These are phyloP conservation scores for Arctostaphylos glauca DNA, from an alignment of 148 eudicot species.

Conservation along the genomic window DNA sequence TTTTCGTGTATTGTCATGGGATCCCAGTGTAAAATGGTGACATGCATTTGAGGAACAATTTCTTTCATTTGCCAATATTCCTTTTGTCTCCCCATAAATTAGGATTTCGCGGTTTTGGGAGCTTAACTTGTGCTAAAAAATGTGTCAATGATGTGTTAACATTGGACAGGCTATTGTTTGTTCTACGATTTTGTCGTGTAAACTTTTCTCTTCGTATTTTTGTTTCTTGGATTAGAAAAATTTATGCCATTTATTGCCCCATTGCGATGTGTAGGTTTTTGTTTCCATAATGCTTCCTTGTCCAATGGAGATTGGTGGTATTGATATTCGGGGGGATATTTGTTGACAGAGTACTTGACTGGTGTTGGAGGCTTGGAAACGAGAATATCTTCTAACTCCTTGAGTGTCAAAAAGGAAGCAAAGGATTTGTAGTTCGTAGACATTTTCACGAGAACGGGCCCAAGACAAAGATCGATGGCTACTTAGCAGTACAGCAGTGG, in stretches of 20 bases:
- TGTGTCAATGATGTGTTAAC: background rate
- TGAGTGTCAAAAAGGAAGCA: background rate
- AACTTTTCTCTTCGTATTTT: background rate
- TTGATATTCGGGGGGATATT: background rate
- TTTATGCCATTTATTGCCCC: background rate
- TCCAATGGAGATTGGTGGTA: constrained; percentile 1
- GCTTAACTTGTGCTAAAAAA: background rate
- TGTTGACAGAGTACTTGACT: background rate
- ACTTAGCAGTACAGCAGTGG: background rate
- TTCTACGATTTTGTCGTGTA: background rate
- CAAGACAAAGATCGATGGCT: constrained; percentile 16
- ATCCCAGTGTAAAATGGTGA: background rate
- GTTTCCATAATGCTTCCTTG: background rate
- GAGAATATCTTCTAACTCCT: background rate
- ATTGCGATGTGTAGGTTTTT: background rate
- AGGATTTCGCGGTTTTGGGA: background rate
- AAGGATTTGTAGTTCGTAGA: background rate
- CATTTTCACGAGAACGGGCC: background rate
- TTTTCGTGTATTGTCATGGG: background rate
- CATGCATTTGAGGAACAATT: background rate
- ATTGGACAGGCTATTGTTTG: background rate
- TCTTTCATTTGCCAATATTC: background rate
- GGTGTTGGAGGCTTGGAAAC: background rate
- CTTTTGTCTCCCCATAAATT: background rate
- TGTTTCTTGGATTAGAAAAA: background rate